Evolutionary conservation across 805 yeast genomes (phyloP), one percentile per base, ranked within the genome.

Genomic region (Wickerhamomyces tratensis): DNA sequence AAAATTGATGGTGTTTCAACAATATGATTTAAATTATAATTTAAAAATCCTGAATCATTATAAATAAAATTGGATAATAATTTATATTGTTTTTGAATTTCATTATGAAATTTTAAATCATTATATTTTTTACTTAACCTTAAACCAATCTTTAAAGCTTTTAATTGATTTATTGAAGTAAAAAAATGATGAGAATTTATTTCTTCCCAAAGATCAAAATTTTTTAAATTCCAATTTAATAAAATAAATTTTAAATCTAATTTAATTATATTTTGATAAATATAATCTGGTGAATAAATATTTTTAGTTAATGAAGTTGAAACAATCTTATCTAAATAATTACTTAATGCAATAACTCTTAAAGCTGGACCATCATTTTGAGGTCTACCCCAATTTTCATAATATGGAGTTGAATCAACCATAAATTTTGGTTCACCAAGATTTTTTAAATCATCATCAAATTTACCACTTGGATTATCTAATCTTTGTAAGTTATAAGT

Each of bases 151-250:
- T 69, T 63, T 20, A 89, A 51, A 1, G 95, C 84, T 46, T 79
- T 74, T 46, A 84, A 66, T 60, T 88, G 96, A 5, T 80, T 76
- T 52, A 85, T 60, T 12, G 82, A 67, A 2, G 95, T 89, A 62
- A 86, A 91, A 47, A 87, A 79, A 60, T 89, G 97, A 40, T 67
- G 53, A 0, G 89, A 77, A 45, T 77, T 57, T 40, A 84, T 68
- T 61, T 89, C 98, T 64, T 89, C 98, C 98, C 98, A 89, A 36
- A 89, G 67, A 63, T 89, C 97, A 64, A 85, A 91, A n/a, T 86
- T 81, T 6, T 63, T 60, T 10, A 62, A 57, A 11, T 63, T 53
- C 96, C 96, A 91, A 52, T 74, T 69, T 5, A 61, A 54, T 14
- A 72, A 48, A 25, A 84, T 70, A 51, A 79, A 91, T 40, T 69